Evolutionary conservation across 306 rosid species (phyloP).

Genomic region (Alnus rubra): DNA sequence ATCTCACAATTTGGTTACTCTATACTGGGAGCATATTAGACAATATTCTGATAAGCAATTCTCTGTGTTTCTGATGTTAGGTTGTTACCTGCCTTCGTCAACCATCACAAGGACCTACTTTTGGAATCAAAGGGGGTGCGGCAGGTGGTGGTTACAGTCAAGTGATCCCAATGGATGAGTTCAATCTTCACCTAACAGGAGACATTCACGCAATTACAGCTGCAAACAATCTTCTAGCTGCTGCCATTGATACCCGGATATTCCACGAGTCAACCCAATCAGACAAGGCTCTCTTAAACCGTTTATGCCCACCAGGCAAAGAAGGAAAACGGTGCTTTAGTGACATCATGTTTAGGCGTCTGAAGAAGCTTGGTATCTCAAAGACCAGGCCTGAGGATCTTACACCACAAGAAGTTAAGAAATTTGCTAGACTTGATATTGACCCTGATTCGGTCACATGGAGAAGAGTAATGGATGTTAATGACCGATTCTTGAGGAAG

Average conservation of each 20-base stretch:
- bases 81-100: conserved; percentile 96
- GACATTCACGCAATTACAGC: conserved; percentile 99
- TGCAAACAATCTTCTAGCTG: conserved; percentile 95
- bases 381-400: conserved; percentile 89
- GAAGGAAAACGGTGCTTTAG: conserved; percentile 82
- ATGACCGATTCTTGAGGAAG: conserved; percentile 90
- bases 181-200: conserved; percentile 97
- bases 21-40: neutral
- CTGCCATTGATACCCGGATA: conserved; percentile 91
- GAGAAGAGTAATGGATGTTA: conserved; percentile 98
- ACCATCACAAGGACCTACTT: conserved; percentile 99
- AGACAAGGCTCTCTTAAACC: conserved; percentile 90
- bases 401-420: conserved; percentile 74
- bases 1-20: neutral
- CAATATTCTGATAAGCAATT: neutral
- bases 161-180: conserved; percentile 99
- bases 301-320: conserved; percentile 88
- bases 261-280: conserved; percentile 94
- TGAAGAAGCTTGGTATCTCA: conserved; percentile 74
- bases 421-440: conserved; percentile 92
- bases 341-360: conserved; percentile 82
- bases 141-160: conserved; percentile 99
- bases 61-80: conserved; percentile 42
- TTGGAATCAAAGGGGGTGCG: conserved; percentile 99
- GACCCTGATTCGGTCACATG: conserved; percentile 84